These are phyloP conservation scores for Chaetomidium leptoderma DNA, from an alignment of 495 filamentous ascomycete genomes.

Conservation along the genomic window DNA sequence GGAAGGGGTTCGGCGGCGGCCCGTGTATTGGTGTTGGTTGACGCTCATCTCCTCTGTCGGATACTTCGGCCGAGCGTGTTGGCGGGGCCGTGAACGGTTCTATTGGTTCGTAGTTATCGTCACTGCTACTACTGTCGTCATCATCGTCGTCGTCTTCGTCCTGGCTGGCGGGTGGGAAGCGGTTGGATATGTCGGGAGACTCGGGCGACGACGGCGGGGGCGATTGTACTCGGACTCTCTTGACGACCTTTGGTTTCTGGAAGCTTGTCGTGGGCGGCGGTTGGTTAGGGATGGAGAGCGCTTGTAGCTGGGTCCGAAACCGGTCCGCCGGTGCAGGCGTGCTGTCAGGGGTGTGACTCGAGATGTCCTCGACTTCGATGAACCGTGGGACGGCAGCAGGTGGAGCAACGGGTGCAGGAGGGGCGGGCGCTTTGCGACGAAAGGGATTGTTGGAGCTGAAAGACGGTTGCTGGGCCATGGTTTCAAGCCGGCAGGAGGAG, in stretches of 20 bases:
- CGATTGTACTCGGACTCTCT: slow-evolving; percentile 55
- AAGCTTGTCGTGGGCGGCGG: slow-evolving; percentile 39
- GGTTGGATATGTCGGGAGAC: slow-evolving; percentile 31
- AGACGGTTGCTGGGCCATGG: slow-evolving; percentile 32
- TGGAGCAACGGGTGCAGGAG: slow-evolving; percentile 19
- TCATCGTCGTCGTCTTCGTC: slow-evolving; percentile 25
- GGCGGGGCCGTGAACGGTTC: slow-evolving; percentile 25
- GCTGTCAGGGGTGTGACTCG: slow-evolving; percentile 20
- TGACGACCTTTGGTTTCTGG: slow-evolving; percentile 46
- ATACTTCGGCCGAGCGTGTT: neutral
- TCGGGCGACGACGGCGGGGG: slow-evolving; percentile 52
- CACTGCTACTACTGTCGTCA: slow-evolving; percentile 25
- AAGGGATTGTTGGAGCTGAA: slow-evolving; percentile 49
- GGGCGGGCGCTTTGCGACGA: slow-evolving; percentile 35
- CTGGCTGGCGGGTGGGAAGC: slow-evolving; percentile 32
- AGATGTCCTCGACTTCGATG: neutral
- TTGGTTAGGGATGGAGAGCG: slow-evolving; percentile 27
- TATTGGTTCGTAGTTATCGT: slow-evolving; percentile 18
- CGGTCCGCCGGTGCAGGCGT: slow-evolving; percentile 25
- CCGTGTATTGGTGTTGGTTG: neutral
- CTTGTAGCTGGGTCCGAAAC: slow-evolving; percentile 30
- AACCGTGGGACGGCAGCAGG: slow-evolving; percentile 20
- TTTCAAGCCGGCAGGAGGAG: neutral
- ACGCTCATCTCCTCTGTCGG: slow-evolving; percentile 3
- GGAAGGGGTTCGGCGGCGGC: slow-evolving; percentile 49